A percentile compares a stretch with the other conserved stretches of the same genome.
phyloP scores from a whole-genome alignment of 2,329 filamentous ascomycete species.

The Verticillium nubilum region DNA sequence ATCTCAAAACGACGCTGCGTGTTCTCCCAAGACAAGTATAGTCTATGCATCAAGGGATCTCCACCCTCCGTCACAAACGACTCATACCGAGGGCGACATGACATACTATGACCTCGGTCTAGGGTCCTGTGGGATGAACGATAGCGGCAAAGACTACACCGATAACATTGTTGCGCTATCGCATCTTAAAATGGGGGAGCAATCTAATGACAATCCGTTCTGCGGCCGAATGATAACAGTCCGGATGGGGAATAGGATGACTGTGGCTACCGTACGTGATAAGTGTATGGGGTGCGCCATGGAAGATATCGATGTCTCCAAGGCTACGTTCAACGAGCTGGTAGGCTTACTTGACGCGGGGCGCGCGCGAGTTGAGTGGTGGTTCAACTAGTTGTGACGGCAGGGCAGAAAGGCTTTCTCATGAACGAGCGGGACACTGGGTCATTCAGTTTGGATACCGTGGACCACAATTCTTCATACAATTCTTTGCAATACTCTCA shows the following conservation, averaged over 20 bases:
- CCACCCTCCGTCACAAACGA: neutral
- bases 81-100: constrained; percentile 2
- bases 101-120: constrained; percentile 6
- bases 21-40: constrained; percentile 45
- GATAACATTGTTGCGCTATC: constrained; percentile 5
- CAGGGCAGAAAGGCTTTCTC: neutral
- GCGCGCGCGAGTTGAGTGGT: constrained; percentile 1
- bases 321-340: constrained; percentile 1
- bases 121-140: constrained; percentile 4
- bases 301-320: constrained; percentile 5
- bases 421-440: too few relatives aligned
- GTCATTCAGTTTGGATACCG: too few relatives aligned
- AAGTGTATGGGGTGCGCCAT: constrained; percentile 8
- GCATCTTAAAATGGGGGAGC: constrained; percentile 5
- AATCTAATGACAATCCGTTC: constrained; percentile 7
- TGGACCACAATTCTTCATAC: neutral
- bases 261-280: constrained; percentile 1
- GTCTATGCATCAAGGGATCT: too few relatives aligned
- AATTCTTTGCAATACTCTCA: neutral
- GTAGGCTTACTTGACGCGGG: constrained; percentile 2
- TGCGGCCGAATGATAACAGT: constrained; percentile 1
- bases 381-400: neutral
- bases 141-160: constrained; percentile 1
- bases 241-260: neutral
- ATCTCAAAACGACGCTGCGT: neutral